Conservation (phyloP, 2,329 filamentous ascomycete genomes). For the Xylariaceae sp. region DNA sequence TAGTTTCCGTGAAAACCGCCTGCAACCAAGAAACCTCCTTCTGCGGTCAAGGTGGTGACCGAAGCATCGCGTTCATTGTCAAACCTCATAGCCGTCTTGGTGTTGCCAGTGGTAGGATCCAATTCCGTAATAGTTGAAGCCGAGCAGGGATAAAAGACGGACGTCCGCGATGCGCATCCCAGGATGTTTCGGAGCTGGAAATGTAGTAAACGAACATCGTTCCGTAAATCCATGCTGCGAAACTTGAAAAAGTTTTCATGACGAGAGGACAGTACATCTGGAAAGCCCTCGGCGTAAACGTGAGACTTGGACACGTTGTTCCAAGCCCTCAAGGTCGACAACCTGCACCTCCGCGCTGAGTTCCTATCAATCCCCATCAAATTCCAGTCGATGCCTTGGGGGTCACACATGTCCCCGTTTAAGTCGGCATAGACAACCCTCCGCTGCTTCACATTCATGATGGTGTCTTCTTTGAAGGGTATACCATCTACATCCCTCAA, state of each 20-base stretch:
- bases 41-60: conserved; percentile 48
- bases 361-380: conserved; percentile 46
- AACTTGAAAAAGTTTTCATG: conserved; percentile 54
- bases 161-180: conserved; percentile 50
- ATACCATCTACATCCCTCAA: conserved; percentile 14
- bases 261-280: conserved; percentile 35
- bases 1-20: conserved; percentile 56
- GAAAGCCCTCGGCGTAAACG: conserved; percentile 31
- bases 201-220: conserved; percentile 53
- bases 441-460: conserved; percentile 18
- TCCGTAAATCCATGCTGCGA: conserved; percentile 50
- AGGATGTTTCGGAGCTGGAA: conserved; percentile 62
- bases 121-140: conserved; percentile 45
- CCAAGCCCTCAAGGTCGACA: conserved; percentile 52
- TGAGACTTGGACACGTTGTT: conserved; percentile 48
- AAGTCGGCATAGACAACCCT: conserved; percentile 42
- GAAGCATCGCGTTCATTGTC: conserved; percentile 37
- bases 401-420: conserved; percentile 50
- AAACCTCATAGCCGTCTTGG: conserved; percentile 43
- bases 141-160: conserved; percentile 52
- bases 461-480: conserved; percentile 16
- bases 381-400: conserved; percentile 57
- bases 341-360: conserved; percentile 44
- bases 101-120: conserved; percentile 45
- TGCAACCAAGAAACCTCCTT: conserved; percentile 51